Evolutionary conservation across 2,329 filamentous ascomycete genomes (phyloP), one percentile per base, ranked within the genome.

Genomic region (Ramularia collo-cygni): DNA sequence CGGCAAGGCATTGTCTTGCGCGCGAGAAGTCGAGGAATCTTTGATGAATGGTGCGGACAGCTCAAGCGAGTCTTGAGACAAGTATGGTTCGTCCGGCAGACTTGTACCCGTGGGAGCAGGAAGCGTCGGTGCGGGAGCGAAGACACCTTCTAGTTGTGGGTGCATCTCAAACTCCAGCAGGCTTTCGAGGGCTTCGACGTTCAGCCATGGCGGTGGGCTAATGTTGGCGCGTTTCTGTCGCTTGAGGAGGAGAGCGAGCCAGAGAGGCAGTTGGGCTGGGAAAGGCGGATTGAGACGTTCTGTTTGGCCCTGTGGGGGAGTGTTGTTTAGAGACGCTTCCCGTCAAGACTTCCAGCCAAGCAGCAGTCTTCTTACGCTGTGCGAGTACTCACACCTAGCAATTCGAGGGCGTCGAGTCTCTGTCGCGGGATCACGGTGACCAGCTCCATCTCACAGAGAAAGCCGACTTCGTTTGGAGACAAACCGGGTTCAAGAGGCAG

Each of bases 371-470:
- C 48, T 59, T 47, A 57, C 52, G 42, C 38, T 17, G 19, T 36
- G 7, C 58, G 57, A 54, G 53, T 43, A 77, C 83, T 71, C 72
- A 96, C 92, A 51, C 83, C 81, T 40, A 98, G 76, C 47, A 98
- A 75, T 54, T 85, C 75, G 48, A 98, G 83, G 52, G 78, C 79
- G 51, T 95, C 88, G 38, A 98, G 79, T 49, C 85, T 78, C 63
- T 96, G 89, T 38, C 92, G 85, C 26, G 92, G 92, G 35, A 96
- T 79, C 15, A 98, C 77, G 0, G 89, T 95, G 40, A 98, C 84
- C 56, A 87, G 77, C 68, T 96, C 90, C 88, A 95, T 96, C 69
- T 98, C 92, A 64, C 89, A 95, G 18, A 96, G 71, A 59, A 96
- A 98, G 36, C 88, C 85, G 32, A 93, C 84, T 68, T 98, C 92